Evolutionary conservation across 2,329 filamentous ascomycete genomes (phyloP).

Genomic region (Chrysoporthe deuterocubensis): DNA sequence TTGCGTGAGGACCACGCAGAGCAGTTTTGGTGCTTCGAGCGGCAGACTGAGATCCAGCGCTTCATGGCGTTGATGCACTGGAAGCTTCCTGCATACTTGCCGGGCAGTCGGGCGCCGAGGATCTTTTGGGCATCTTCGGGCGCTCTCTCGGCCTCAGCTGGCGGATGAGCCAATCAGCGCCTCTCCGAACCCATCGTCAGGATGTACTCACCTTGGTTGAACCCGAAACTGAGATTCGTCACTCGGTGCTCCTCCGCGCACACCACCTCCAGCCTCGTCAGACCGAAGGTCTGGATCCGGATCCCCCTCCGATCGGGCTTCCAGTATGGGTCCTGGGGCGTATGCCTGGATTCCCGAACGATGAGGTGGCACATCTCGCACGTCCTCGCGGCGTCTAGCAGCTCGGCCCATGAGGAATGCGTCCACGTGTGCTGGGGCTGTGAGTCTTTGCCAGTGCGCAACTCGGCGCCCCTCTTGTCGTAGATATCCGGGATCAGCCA

Average conservation of each 20-base stretch:
- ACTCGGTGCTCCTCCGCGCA: constrained; percentile 2
- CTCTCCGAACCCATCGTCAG: too few relatives aligned
- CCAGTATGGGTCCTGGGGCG: background rate
- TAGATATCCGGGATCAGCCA: constrained; percentile 10
- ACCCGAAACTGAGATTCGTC: background rate
- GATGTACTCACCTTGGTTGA: background rate
- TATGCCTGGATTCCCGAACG: background rate
- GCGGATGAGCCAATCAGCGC: too few relatives aligned
- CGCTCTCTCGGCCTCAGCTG: constrained; percentile 5
- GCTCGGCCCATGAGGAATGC: constrained; percentile 1
- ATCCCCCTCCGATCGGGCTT: background rate
- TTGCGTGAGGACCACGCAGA: background rate
- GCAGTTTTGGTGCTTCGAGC: constrained; percentile 7
- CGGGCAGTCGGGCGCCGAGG: background rate
- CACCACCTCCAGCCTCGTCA: constrained; percentile 1
- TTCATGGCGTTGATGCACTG: background rate
- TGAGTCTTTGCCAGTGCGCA: background rate
- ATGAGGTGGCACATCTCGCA: constrained; percentile 12
- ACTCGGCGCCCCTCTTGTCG: background rate
- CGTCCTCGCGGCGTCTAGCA: background rate
- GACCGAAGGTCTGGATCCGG: background rate
- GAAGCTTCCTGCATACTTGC: background rate
- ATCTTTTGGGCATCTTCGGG: background rate
- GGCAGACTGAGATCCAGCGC: constrained; percentile 8
- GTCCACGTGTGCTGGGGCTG: constrained; percentile 5